Base-by-base conservation (phyloP, 306 rosid species). In the Purshia tridentata region DNA sequence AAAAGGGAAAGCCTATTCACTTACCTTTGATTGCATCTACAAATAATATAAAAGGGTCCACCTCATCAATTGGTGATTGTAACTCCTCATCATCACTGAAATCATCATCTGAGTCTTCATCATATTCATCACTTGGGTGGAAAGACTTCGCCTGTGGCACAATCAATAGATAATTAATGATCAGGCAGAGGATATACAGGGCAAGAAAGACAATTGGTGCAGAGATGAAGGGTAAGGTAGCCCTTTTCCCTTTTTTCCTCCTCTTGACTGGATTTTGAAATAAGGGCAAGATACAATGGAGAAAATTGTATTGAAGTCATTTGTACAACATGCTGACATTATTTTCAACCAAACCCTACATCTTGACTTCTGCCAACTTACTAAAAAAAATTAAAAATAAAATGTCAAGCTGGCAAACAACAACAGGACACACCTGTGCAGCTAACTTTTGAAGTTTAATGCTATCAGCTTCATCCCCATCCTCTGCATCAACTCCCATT, bases 61-160 rank as follows among this genome's bases (percentile, higher is more conserved):
- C 93, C 22, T 95, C 99, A 35, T 95, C 99, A 62, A 95, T 88
- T 51, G 99, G 99, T 9, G 99, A 95, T 76, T 95, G 99, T 84
- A 91, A 83, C 86, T 90, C 99, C 81, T 95, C 99, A 62, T 95
- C 98, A 50, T 95, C 99, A 68, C 96, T 92, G 65, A 77, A 95
- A 70, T 90, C 98, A 40, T 95, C 98, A 66, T 92, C 99, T 0
- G 97, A 86, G 77, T 95, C 93, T 0, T 90, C 92, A 13, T 91
- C 96, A 3, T 84, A 84, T 4, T 72, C 82, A 4, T 90, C 97
- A 65, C 41, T 53, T 10, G 90, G 90, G 49, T 91, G 89, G 72
- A 95, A 95, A 76, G 98, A 86, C 82, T 82, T 95, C 1, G 97
- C 91, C 99, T 95, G 73, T 52, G 29, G 19, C 20, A 39, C 53